These are phyloP conservation scores for Rauvolfia tetraphylla DNA, from an alignment of 257 asterid genomes.

Conservation along the genomic window DNA sequence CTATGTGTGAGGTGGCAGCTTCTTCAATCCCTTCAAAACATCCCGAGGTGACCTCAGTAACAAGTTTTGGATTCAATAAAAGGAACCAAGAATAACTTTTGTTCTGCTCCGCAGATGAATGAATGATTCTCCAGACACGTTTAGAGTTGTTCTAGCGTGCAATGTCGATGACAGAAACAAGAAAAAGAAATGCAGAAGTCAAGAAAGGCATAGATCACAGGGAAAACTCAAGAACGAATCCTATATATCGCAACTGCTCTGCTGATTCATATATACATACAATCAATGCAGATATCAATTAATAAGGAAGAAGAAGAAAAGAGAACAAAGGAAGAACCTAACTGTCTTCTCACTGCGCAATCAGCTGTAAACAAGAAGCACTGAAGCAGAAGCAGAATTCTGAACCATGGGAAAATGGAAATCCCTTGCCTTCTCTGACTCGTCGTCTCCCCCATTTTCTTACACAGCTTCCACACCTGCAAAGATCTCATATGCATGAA, in stretches of 20 bases:
- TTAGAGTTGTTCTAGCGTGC: neutral
- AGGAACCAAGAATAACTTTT: neutral
- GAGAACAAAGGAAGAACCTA: conserved; percentile 21
- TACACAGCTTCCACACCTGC: conserved; percentile 7
- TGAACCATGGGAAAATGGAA: conserved; percentile 19
- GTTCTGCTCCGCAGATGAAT: neutral
- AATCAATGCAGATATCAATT: neutral
- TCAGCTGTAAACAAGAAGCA: conserved; percentile 24
- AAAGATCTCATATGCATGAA: neutral
- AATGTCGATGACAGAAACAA: neutral
- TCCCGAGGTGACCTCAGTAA: neutral
- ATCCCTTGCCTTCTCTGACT: conserved; percentile 26
- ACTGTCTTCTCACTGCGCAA: conserved; percentile 40
- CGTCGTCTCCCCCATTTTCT: conserved; percentile 24
- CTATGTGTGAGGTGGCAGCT: neutral
- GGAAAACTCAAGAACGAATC: neutral
- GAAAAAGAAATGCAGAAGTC: neutral
- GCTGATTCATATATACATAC: neutral
- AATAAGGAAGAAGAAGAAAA: neutral
- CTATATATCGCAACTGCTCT: neutral
- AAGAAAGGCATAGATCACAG: neutral
- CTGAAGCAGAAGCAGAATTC: conserved; percentile 31
- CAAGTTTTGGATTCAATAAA: conserved; percentile 10
- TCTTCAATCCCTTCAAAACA: neutral
- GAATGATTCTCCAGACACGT: neutral